These are phyloP conservation scores for Cucurbita argyrosperma DNA, from an alignment of 306 rosid species.

Conservation along the genomic window DNA sequence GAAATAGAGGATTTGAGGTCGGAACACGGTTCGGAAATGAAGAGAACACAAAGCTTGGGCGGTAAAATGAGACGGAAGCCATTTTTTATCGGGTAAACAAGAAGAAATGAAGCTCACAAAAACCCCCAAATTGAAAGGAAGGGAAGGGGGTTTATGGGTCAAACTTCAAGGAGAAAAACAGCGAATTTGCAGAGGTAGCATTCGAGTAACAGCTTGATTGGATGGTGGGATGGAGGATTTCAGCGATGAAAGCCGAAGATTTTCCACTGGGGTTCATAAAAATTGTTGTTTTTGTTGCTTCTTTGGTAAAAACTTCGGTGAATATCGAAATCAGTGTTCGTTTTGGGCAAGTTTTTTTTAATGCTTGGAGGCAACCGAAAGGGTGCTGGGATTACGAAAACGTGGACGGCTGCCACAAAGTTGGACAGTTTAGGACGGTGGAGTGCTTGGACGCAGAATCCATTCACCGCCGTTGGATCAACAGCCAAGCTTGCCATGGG, in stretches of 20 bases:
- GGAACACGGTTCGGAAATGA: slow-evolving; percentile 29
- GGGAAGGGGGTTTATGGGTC: neutral
- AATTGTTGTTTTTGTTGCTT: neutral
- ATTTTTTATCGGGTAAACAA: slow-evolving; percentile 12
- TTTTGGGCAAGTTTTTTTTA: neutral
- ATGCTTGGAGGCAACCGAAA: neutral
- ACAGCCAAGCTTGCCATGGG: neutral
- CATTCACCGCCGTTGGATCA: neutral
- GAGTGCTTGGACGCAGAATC: neutral
- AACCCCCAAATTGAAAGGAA: neutral
- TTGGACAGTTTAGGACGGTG: neutral
- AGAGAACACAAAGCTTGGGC: slow-evolving; percentile 28
- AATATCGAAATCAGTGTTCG: neutral
- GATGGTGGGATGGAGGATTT: neutral
- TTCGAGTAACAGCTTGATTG: neutral
- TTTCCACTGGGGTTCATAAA: neutral
- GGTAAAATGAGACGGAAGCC: slow-evolving; percentile 35
- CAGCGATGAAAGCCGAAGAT: neutral
- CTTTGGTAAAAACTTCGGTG: neutral
- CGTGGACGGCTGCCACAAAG: neutral
- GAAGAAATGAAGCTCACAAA: neutral
- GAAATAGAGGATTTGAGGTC: slow-evolving; percentile 20
- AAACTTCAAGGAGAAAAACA: neutral
- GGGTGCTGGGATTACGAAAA: neutral
- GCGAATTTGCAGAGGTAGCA: neutral